phyloP scores from a whole-genome alignment of 768 basidiomycete genomes.

The Auricularia auricula-judae region DNA sequence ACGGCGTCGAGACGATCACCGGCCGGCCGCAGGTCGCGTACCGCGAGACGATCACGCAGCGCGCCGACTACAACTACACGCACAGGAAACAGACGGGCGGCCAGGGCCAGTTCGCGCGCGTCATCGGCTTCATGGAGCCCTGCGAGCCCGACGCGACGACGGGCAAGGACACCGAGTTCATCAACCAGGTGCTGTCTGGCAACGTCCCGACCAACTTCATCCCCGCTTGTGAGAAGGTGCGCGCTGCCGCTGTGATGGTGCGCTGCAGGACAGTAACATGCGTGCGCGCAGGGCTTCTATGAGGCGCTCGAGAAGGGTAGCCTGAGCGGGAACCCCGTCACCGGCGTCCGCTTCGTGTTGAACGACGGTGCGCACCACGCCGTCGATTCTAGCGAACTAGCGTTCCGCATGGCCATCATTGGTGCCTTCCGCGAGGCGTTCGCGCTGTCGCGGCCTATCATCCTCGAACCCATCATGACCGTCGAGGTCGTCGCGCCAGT shows the following conservation, averaged over 20 bases:
- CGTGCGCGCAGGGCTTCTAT: constrained; percentile 64
- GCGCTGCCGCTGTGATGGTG: constrained; percentile 8
- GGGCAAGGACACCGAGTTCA: constrained; percentile 76
- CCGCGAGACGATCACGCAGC: constrained; percentile 84
- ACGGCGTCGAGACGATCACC: constrained; percentile 84
- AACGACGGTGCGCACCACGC: constrained; percentile 88
- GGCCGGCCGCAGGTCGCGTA: constrained; percentile 96
- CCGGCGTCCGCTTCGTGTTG: constrained; percentile 76
- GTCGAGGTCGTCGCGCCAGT: constrained; percentile 93
- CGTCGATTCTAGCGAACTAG: constrained; percentile 93
- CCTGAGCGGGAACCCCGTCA: constrained; percentile 78
- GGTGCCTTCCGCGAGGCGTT: constrained; percentile 91
- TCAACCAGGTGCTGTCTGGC: constrained; percentile 82
- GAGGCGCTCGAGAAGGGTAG: constrained; percentile 89
- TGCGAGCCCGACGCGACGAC: constrained; percentile 60
- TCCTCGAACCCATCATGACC: constrained; percentile 97
- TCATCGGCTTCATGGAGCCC: constrained; percentile 84
- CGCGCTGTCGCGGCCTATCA: constrained; percentile 60
- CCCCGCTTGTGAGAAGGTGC: constrained; percentile 87
- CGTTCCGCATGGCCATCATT: constrained; percentile 84
- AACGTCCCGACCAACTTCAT: constrained; percentile 87
- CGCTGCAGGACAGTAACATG: background rate
- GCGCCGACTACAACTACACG: constrained; percentile 75
- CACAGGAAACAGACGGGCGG: constrained; percentile 99
- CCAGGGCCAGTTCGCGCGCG: constrained; percentile 91